A percentile compares a stretch with the other conserved stretches of the same genome.
Conservation (phyloP, 495 filamentous ascomycete genomes). For the Aspergillus saccharolyticus region DNA sequence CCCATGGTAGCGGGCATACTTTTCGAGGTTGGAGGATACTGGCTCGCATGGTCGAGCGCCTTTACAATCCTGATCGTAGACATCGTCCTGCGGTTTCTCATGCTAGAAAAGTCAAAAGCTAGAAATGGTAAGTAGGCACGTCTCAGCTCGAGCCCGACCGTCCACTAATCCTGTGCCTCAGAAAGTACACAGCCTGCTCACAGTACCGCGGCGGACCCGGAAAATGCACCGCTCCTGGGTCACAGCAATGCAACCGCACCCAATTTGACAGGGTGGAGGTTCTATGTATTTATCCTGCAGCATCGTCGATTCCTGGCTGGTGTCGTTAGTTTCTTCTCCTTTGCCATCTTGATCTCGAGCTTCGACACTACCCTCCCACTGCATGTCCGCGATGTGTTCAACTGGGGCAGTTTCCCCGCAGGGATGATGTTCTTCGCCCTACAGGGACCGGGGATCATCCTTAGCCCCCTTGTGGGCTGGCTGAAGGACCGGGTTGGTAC, state of each 20-base stretch:
- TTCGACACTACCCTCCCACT: constrained; percentile 30
- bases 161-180: neutral
- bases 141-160: neutral
- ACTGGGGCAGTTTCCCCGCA: constrained; percentile 25
- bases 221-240: constrained; percentile 12
- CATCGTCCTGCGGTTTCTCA: constrained; percentile 21
- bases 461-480: constrained; percentile 23
- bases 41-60: constrained; percentile 24
- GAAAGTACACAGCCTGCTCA: neutral
- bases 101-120: constrained; percentile 19
- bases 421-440: constrained; percentile 29
- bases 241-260: neutral
- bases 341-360: constrained; percentile 20
- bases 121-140: neutral
- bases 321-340: constrained; percentile 18
- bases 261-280: constrained; percentile 13
- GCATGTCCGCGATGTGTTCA: constrained; percentile 27
- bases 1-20: constrained; percentile 23
- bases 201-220: neutral
- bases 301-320: constrained; percentile 23
- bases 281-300: constrained; percentile 21
- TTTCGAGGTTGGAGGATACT: constrained; percentile 24
- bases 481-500: constrained; percentile 27
- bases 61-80: constrained; percentile 19
- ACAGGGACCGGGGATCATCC: constrained; percentile 24